A percentile compares a stretch with the other conserved stretches of the same genome.
These are phyloP conservation scores for Botrytis cinerea DNA, from an alignment of 2,329 filamentous ascomycete species.

Conservation along the genomic window DNA sequence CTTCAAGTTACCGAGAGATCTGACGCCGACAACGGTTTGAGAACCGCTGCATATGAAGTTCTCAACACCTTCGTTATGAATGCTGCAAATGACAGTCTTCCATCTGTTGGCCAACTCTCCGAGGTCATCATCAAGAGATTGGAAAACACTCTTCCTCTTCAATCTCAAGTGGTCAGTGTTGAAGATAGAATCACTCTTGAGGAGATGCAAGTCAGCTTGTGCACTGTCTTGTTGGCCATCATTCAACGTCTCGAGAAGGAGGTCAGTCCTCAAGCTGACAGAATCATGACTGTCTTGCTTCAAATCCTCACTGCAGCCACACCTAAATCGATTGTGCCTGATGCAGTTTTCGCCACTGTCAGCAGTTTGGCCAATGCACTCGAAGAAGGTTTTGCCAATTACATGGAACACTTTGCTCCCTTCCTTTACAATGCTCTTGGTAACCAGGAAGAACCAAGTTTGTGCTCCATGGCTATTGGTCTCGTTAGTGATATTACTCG, in stretches of 20 bases:
- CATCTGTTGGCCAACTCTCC: conserved; percentile 77
- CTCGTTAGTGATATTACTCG: conserved; percentile 95
- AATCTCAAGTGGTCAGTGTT: conserved; percentile 91
- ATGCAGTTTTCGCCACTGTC: conserved; percentile 89
- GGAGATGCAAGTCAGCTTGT: conserved; percentile 96
- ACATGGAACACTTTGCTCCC: conserved; percentile 93
- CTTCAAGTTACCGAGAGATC: conserved; percentile 80
- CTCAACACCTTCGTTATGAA: conserved; percentile 93
- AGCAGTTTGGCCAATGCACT: conserved; percentile 89
- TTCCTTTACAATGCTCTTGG: conserved; percentile 92
- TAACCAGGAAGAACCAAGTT: conserved; percentile 91
- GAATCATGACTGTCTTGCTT: conserved; percentile 88
- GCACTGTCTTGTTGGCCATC: conserved; percentile 87
- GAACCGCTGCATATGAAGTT: conserved; percentile 96
- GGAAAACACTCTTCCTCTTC: conserved; percentile 85
- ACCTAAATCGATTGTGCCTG: conserved; percentile 88
- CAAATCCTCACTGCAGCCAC: conserved; percentile 76
- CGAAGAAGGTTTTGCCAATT: conserved; percentile 91
- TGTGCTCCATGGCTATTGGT: conserved; percentile 97
- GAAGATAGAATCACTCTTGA: conserved; percentile 95
- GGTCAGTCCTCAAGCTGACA: conserved; percentile 84
- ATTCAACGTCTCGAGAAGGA: conserved; percentile 89
- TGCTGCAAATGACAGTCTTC: conserved; percentile 81
- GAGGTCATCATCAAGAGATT: conserved; percentile 88
- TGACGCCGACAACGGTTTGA: conserved; percentile 83